Conservation (phyloP, 202 grass and related monocot species). For the Alloteropsis angusta region DNA sequence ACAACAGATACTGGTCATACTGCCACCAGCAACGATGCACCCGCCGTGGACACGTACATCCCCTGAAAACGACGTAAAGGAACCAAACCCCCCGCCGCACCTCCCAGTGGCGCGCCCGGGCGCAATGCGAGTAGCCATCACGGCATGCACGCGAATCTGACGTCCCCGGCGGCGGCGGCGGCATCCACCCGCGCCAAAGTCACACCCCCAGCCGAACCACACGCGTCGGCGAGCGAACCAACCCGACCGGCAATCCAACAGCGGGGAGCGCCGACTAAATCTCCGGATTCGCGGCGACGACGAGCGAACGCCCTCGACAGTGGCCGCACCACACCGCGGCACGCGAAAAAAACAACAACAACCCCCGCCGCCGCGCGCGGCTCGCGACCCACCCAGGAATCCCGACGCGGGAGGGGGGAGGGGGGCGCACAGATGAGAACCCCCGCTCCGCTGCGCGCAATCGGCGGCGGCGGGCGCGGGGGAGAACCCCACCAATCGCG, state of each 20-base stretch:
- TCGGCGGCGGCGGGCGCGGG: neutral
- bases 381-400: neutral
- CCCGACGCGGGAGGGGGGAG: too few relatives aligned
- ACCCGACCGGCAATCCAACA: neutral
- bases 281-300: neutral
- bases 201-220: neutral
- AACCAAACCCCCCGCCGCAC: neutral
- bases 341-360: neutral
- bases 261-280: neutral
- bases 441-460: neutral
- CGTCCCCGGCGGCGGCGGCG: neutral
- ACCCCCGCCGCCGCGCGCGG: neutral
- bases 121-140: conserved; percentile 25
- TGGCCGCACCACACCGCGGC: neutral
- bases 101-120: neutral
- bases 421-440: neutral
- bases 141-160: conserved; percentile 34
- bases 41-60: conserved; percentile 21
- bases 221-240: neutral
- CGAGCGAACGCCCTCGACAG: neutral
- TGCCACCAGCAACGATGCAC: neutral
- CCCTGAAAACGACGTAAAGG: conserved; percentile 33
- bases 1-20: neutral
- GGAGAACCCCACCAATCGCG: neutral
- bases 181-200: neutral